Conservation (phyloP, 805 yeast genomes). For the Pichia manshurica region DNA sequence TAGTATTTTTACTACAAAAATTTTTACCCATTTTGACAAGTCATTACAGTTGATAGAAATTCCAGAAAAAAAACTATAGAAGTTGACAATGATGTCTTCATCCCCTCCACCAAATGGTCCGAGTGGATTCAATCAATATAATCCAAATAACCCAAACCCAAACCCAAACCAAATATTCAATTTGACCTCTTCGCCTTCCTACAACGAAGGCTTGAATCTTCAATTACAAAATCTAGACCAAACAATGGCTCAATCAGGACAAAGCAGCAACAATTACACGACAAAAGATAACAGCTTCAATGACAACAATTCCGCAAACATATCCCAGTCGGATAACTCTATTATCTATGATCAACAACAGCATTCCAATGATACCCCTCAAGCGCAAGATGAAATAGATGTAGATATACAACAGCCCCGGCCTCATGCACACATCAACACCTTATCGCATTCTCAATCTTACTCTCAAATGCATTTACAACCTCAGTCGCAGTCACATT, state of each 20-base stretch:
- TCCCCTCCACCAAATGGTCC: constrained; percentile 29
- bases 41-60: too few relatives aligned
- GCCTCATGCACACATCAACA: constrained; percentile 1
- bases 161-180: constrained; percentile 14
- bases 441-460: too few relatives aligned
- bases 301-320: background rate
- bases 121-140: constrained; percentile 18
- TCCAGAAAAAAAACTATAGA: too few relatives aligned
- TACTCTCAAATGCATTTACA: background rate
- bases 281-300: constrained; percentile 5
- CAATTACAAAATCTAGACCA: constrained; percentile 18
- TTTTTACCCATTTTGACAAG: too few relatives aligned
- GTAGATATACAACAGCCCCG: background rate
- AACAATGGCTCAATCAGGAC: constrained; percentile 1
- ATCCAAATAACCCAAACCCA: constrained; percentile 8
- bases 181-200: constrained; percentile 24
- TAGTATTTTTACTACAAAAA: too few relatives aligned
- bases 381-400: background rate
- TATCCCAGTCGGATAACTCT: constrained; percentile 4
- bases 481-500: background rate
- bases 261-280: constrained; percentile 5
- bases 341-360: constrained; percentile 5
- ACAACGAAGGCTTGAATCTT: constrained; percentile 17
- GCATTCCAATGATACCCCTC: background rate
- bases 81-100: constrained; percentile 30